Evolutionary conservation across 352 stramenopile genomes (phyloP), one percentile per base, ranked within the genome.

Genomic region (Phytophthora fragariae): DNA sequence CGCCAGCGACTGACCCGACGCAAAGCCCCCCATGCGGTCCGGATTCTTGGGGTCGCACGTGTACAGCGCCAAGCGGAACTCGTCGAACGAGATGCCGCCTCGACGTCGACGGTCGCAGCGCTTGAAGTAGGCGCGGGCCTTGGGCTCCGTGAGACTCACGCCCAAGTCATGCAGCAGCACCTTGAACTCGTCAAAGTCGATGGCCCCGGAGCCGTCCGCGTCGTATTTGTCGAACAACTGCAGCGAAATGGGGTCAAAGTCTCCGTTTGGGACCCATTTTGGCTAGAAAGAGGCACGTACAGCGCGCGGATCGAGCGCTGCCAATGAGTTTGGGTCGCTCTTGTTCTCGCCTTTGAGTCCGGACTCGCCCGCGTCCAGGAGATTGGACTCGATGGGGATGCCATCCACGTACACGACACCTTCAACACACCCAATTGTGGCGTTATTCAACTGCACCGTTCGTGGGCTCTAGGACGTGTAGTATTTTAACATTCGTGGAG

Each of bases 211-310:
- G 14, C 82, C 81, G 44, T 95, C 89, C 10, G 79, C 63, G 68
- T 95, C 88, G 70, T 94, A 95, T 60, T 95, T 93, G 66, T 92
- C 81, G 58, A 95, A 95, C 37, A 95, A 79, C 89, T 95, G 46
- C 52, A 11, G n/a, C 47, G 27, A 54, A 54, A 47, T n/a, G 37
- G 14, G 10, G 12, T 56, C 1, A 66, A 27, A 58, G 52, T 39
- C 11, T 29, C 54, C 55, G 53, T 33, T 31, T 44, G 33, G 29
- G 46, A 6, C 35, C 2, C 6, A 17, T 41, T 56, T 24, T 50
- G 24, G 2, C 50, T 29, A n/a, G 15, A 31, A 5, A 46, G 27
- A 57, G 55, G 27, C 6, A 79, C 83, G 35, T 68, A 92, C 85
- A 57, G 60, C 74, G 8, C 73, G 72, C 3, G 86, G 84, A 37